A percentile compares a stretch with the other conserved stretches of the same genome.
phyloP scores from a whole-genome alignment of 345 rosid genomes.

The Acer campestre region DNA sequence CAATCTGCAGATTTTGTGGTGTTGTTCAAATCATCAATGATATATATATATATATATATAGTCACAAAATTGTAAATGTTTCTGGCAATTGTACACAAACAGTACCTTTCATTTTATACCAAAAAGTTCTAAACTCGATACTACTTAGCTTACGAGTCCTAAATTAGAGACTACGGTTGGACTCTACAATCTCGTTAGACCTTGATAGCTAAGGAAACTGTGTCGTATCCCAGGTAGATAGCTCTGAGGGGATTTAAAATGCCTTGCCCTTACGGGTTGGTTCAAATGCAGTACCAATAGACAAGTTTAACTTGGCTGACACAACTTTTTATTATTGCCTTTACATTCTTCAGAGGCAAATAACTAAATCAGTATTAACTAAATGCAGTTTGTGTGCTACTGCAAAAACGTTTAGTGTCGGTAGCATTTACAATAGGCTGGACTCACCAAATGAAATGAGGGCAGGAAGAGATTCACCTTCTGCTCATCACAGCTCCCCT shows the following conservation, averaged over 20 bases:
- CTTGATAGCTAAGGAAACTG: too few relatives aligned
- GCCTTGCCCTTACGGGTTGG: neutral
- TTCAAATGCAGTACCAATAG: neutral
- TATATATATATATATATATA: neutral
- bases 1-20: neutral
- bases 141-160: neutral
- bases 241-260: neutral
- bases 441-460: neutral
- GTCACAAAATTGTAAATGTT: slow-evolving; percentile 4
- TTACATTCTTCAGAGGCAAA: too few relatives aligned
- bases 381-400: neutral
- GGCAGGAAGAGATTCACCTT: neutral
- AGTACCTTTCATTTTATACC: neutral
- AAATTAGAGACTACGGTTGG: neutral
- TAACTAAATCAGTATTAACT: too few relatives aligned
- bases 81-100: slow-evolving; percentile 19
- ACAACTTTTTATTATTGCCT: neutral
- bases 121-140: neutral
- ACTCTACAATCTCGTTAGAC: neutral
- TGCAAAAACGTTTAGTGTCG: neutral
- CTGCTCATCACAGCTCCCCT: slow-evolving; percentile 4
- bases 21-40: neutral
- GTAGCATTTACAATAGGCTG: neutral
- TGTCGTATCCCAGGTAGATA: too few relatives aligned
- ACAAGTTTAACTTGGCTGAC: neutral